These are phyloP conservation scores for Delphinella strobiligena DNA, from an alignment of 2,329 filamentous ascomycete species.

Conservation along the genomic window DNA sequence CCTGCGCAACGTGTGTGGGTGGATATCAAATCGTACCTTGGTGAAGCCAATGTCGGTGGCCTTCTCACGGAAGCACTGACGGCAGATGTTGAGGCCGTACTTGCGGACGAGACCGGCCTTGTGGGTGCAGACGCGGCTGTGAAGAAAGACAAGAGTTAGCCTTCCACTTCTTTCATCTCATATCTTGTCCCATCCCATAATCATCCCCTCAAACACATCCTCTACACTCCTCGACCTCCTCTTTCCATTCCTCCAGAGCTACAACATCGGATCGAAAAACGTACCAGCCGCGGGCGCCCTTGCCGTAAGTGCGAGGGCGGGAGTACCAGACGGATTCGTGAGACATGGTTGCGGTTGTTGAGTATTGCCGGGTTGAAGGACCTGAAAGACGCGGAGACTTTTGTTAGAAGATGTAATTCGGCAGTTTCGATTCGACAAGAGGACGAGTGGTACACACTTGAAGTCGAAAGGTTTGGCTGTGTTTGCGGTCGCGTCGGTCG, in stretches of 20 bases:
- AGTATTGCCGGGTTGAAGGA: slow-evolving; percentile 5
- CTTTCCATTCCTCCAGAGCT: neutral
- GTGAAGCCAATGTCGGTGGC: slow-evolving; percentile 54
- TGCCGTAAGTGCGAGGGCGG: slow-evolving; percentile 92
- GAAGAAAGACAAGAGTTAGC: slow-evolving; percentile 16
- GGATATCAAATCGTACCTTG: slow-evolving; percentile 38
- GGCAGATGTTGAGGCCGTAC: slow-evolving; percentile 84
- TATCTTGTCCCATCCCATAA: no score
- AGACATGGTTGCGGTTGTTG: slow-evolving; percentile 52
- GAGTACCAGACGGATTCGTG: slow-evolving; percentile 99
- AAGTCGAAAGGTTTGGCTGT: slow-evolving; percentile 8
- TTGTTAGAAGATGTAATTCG: slow-evolving; percentile 1
- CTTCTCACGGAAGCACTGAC: slow-evolving; percentile 62
- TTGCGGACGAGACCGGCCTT: slow-evolving; percentile 98
- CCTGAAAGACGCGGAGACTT: slow-evolving; percentile 6
- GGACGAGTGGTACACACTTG: slow-evolving; percentile 6
- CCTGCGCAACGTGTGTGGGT: neutral
- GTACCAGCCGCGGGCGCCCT: slow-evolving; percentile 89
- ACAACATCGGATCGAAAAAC: slow-evolving; percentile 27
- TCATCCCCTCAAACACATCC: no score
- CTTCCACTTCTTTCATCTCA: no score
- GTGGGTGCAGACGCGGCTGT: slow-evolving; percentile 80
- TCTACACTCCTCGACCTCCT: no score
- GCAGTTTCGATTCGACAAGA: slow-evolving; percentile 1
- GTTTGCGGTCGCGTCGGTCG: slow-evolving; percentile 7